phyloP scores from a whole-genome alignment of 257 asterid species.

The Nicotiana noctiflora region DNA sequence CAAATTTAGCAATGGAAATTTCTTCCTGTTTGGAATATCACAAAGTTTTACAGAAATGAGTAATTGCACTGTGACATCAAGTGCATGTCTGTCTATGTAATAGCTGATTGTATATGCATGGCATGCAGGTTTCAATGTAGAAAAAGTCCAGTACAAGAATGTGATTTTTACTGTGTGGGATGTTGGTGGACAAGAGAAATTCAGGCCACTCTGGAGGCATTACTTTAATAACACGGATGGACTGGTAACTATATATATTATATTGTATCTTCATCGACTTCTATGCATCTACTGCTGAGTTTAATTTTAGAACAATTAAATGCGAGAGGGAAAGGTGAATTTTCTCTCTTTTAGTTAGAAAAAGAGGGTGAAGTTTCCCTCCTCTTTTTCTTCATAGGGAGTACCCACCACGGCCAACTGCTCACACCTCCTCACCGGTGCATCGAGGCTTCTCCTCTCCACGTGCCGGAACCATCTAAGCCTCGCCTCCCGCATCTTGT shows the following conservation, averaged over 20 bases:
- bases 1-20: not conserved
- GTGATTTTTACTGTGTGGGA: slow-evolving; percentile 98
- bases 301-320: not conserved
- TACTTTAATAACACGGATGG: slow-evolving; percentile 95
- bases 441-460: too few species aligned
- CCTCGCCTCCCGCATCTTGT: too few species aligned
- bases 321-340: not conserved
- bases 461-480: too few species aligned
- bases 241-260: slow-evolving; percentile 43
- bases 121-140: slow-evolving; percentile 88
- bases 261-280: not conserved
- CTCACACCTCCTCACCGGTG: too few species aligned
- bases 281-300: not conserved
- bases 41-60: not conserved
- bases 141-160: slow-evolving; percentile 93
- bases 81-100: not conserved
- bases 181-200: slow-evolving; percentile 95
- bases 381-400: not conserved
- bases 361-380: not conserved
- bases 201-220: slow-evolving; percentile 98
- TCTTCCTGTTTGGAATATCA: not conserved
- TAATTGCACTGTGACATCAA: not conserved
- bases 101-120: slow-evolving; percentile 17
- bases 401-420: too few species aligned
- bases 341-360: not conserved